Evolutionary conservation across 176 grass and related monocot species (phyloP).

Genomic region (Hyparrhenia diplandra): DNA sequence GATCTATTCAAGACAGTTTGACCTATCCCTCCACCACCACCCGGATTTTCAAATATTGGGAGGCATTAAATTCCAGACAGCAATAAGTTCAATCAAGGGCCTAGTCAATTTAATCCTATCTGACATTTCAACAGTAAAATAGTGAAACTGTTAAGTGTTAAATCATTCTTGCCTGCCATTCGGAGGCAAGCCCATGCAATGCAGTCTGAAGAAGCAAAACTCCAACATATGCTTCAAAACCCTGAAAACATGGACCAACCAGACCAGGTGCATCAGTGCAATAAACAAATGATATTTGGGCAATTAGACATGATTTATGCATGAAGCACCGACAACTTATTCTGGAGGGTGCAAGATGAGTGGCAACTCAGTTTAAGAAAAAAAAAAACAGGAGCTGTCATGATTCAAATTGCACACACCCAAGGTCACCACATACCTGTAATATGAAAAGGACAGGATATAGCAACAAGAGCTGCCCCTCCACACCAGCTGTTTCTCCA

Average conservation of each 20-base stretch:
- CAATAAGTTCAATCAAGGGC: background rate
- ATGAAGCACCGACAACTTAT: background rate
- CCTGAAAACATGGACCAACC: constrained; percentile 39
- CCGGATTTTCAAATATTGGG: constrained; percentile 12
- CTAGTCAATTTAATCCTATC: background rate
- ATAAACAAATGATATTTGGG: background rate
- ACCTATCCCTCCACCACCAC: background rate
- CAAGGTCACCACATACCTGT: constrained; percentile 56
- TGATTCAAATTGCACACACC: background rate
- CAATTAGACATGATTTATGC: background rate
- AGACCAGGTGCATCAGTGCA: constrained; percentile 12
- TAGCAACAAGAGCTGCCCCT: constrained; percentile 68
- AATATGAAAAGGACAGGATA: constrained; percentile 73
- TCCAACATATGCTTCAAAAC: constrained; percentile 74
- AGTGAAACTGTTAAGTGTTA: background rate
- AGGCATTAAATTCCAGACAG: background rate
- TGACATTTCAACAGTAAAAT: background rate
- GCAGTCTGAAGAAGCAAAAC: constrained; percentile 69
- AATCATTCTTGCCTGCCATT: constrained; percentile 68
- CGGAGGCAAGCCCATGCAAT: constrained; percentile 39
- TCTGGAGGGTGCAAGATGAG: background rate
- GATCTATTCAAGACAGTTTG: background rate
- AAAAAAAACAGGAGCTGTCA: background rate
- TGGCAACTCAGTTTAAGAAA: background rate
- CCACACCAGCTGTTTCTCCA: constrained; percentile 81